A percentile compares a stretch with the other conserved stretches of the same genome.
phyloP scores from a whole-genome alignment of 345 rosid genomes.

The Aethionema arabicum region DNA sequence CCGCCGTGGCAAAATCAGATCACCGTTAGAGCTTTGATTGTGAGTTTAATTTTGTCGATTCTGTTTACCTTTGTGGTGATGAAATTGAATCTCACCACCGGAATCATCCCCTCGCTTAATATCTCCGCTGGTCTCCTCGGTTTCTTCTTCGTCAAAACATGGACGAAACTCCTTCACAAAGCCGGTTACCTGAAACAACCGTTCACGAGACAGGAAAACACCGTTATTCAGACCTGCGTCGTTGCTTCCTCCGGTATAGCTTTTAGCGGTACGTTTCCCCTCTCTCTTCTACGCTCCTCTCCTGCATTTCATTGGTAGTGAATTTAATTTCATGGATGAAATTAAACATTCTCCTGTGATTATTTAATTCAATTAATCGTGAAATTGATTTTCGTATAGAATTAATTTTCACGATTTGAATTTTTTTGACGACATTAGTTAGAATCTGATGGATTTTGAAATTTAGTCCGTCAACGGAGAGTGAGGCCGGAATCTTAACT shows the following conservation, averaged over 20 bases:
- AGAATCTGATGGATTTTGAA: not conserved
- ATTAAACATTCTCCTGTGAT: not conserved
- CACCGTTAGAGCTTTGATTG: slow-evolving; percentile 58
- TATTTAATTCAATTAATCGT: not conserved
- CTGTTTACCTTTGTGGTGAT: slow-evolving; percentile 69
- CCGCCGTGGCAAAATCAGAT: slow-evolving; percentile 69
- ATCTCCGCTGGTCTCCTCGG: slow-evolving; percentile 78
- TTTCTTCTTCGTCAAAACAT: slow-evolving; percentile 66
- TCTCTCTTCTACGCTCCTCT: too few species aligned
- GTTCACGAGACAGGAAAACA: slow-evolving; percentile 78
- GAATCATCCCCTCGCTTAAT: slow-evolving; percentile 77
- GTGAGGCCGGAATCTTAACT: slow-evolving; percentile 15
- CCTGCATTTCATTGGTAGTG: not conserved
- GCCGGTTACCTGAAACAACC: slow-evolving; percentile 50
- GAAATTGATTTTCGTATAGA: not conserved
- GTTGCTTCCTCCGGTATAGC: slow-evolving; percentile 87
- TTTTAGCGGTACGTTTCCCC: slow-evolving; percentile 54
- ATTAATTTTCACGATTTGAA: too few species aligned
- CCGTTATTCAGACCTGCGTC: slow-evolving; percentile 83
- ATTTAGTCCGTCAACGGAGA: not conserved
- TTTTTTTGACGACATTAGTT: not conserved
- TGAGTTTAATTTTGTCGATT: slow-evolving; percentile 55
- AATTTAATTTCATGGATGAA: slow-evolving; percentile 7
- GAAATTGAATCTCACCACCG: slow-evolving; percentile 73
- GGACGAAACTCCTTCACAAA: slow-evolving; percentile 54